These are phyloP conservation scores for Glonium stellatum DNA, from an alignment of 495 filamentous ascomycete species.

Conservation along the genomic window DNA sequence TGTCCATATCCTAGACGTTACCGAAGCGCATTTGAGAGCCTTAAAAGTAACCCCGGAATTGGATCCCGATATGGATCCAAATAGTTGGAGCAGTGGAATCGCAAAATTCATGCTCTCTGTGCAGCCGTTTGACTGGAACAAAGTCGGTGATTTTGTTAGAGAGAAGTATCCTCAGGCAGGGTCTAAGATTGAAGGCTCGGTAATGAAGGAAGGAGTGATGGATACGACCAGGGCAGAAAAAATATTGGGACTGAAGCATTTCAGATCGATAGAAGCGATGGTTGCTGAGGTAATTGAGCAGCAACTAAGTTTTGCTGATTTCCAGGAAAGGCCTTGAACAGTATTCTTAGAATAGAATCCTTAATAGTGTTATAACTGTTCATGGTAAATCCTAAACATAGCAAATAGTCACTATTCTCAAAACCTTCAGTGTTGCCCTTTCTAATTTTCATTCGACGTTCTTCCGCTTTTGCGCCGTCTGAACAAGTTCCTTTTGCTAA, in stretches of 20 bases:
- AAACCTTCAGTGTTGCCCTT: no score
- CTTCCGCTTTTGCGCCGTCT: no score
- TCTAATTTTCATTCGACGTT: no score
- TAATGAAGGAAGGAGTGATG: constrained; percentile 7
- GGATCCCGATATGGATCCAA: constrained; percentile 30
- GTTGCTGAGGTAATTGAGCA: constrained; percentile 36
- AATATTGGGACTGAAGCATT: constrained; percentile 37
- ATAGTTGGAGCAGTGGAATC: constrained; percentile 21
- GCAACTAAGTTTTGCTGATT: constrained; percentile 25
- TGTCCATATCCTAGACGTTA: constrained; percentile 43
- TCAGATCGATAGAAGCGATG: constrained; percentile 33
- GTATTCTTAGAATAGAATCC: no score
- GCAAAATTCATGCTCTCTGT: constrained; percentile 21
- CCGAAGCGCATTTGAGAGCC: constrained; percentile 35
- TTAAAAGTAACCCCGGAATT: constrained; percentile 7
- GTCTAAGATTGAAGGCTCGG: constrained; percentile 23
- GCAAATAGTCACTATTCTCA: no score
- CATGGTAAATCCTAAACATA: no score
- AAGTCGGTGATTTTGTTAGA: constrained; percentile 32
- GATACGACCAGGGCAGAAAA: constrained; percentile 23
- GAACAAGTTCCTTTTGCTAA: no score
- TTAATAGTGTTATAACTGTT: no score
- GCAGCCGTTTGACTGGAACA: constrained; percentile 25
- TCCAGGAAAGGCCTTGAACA: neutral
- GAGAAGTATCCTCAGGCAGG: constrained; percentile 31